Conservation (phyloP, 1,284 basidiomycete species). For the Cryptococcus amylolentus region DNA sequence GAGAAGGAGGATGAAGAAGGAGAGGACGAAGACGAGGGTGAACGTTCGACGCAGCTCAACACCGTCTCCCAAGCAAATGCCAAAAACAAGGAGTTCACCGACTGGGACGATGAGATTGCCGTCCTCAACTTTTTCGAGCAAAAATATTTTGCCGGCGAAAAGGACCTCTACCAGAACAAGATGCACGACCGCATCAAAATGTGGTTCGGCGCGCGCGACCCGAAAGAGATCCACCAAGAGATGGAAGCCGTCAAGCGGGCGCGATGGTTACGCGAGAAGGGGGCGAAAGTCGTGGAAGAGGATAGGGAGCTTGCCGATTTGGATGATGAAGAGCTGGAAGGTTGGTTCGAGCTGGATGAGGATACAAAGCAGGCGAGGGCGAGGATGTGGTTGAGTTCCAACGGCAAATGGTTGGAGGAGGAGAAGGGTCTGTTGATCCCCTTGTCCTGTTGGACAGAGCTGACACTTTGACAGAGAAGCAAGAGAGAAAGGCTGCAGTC, state of each 20-base stretch:
- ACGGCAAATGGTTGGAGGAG: slow-evolving; percentile 87
- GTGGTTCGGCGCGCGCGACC: slow-evolving; percentile 37
- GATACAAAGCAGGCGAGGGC: slow-evolving; percentile 88
- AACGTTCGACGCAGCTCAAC: slow-evolving; percentile 7
- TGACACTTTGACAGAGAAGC: slow-evolving; percentile 22
- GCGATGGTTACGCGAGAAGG: slow-evolving; percentile 29
- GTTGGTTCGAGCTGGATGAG: slow-evolving; percentile 68
- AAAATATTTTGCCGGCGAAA: slow-evolving; percentile 32
- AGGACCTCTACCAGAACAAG: slow-evolving; percentile 23
- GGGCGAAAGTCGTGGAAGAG: slow-evolving; percentile 29
- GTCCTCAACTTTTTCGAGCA: slow-evolving; percentile 29
- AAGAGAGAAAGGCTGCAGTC: slow-evolving; percentile 28
- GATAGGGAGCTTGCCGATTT: slow-evolving; percentile 60
- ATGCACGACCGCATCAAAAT: slow-evolving; percentile 24
- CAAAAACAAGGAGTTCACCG: slow-evolving; percentile 16
- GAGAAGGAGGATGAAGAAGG: slow-evolving; percentile 15
- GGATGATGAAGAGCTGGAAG: slow-evolving; percentile 90
- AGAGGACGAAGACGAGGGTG: slow-evolving; percentile 5
- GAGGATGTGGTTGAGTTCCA: slow-evolving; percentile 94
- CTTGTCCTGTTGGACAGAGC: background rate
- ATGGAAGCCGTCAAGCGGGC: slow-evolving; percentile 57
- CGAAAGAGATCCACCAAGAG: slow-evolving; percentile 34
- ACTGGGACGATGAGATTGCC: slow-evolving; percentile 35
- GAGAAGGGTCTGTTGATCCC: slow-evolving; percentile 64
- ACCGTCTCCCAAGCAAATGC: slow-evolving; percentile 9